Percentiles rank a stretch among this genome's conserved stretches.
phyloP scores from a whole-genome alignment of 2,329 filamentous ascomycete species.

The Pestalotiopsis sp. region DNA sequence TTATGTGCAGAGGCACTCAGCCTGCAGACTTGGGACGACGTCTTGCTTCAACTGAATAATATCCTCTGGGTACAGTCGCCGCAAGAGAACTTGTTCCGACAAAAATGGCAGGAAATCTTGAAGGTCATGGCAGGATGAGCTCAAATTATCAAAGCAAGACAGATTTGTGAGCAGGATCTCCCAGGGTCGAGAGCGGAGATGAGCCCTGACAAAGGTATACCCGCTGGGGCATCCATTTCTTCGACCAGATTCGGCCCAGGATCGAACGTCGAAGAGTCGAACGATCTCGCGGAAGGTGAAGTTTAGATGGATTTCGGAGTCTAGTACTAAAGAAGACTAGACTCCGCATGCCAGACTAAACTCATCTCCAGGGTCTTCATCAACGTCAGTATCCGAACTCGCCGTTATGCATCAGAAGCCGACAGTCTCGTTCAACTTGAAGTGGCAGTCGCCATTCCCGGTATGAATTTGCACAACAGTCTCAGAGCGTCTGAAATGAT shows the following conservation, averaged over 20 bases:
- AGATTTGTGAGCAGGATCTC: neutral
- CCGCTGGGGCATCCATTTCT: neutral
- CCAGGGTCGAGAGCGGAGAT: neutral
- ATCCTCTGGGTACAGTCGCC: conserved; percentile 31
- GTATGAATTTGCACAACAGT: neutral
- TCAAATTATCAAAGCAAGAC: neutral
- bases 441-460: neutral
- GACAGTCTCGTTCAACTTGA: neutral
- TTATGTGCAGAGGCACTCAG: neutral
- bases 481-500: neutral
- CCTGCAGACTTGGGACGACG: conserved; percentile 24
- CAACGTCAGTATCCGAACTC: neutral
- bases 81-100: conserved; percentile 23
- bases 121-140: neutral
- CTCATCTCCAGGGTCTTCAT: neutral
- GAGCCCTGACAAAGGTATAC: neutral
- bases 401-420: too few species aligned
- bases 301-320: conserved; percentile 1
- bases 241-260: neutral
- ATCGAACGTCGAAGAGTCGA: neutral
- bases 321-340: conserved; percentile 12
- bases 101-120: conserved; percentile 27
- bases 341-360: conserved; percentile 4
- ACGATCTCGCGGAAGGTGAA: neutral
- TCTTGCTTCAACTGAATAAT: conserved; percentile 17